Evolutionary conservation across 1,284 basidiomycete species (phyloP).

Genomic region (Phellopilus nigrolimitatus): DNA sequence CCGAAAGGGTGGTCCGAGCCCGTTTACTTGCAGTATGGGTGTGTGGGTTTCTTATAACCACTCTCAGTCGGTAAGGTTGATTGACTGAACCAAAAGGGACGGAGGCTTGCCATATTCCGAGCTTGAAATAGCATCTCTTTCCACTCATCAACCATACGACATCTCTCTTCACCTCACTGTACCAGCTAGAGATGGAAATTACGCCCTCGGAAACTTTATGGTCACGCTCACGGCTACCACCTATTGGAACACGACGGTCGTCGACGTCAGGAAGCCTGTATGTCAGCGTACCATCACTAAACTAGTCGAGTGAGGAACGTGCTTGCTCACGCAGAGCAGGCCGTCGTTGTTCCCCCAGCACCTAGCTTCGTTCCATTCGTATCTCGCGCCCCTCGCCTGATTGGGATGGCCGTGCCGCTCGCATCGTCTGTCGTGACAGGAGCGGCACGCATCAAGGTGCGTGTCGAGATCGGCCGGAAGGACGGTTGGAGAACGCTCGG

Average conservation of each 20-base stretch:
- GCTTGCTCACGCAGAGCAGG: constrained; percentile 34
- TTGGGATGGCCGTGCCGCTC: constrained; percentile 49
- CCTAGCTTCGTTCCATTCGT: constrained; percentile 34
- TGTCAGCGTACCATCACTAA: constrained; percentile 28
- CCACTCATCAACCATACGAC: constrained; percentile 61
- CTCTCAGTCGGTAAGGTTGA: not conserved
- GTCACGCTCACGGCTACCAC: constrained; percentile 53
- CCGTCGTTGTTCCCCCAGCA: constrained; percentile 48
- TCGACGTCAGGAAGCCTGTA: constrained; percentile 58
- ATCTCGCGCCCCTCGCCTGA: constrained; percentile 34
- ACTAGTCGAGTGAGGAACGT: not conserved
- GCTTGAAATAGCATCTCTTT: constrained; percentile 43
- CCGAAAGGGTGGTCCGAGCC: constrained; percentile 63
- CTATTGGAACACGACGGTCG: constrained; percentile 55
- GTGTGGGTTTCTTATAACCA: constrained; percentile 57
- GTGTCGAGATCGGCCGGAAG: constrained; percentile 58
- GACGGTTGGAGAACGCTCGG: constrained; percentile 68
- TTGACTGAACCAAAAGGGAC: constrained; percentile 41
- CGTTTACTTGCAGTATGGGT: constrained; percentile 75
- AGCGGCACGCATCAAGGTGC: constrained; percentile 45
- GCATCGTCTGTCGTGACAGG: constrained; percentile 46
- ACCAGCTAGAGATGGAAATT: constrained; percentile 62
- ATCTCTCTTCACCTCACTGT: constrained; percentile 61
- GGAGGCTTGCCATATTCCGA: constrained; percentile 57
- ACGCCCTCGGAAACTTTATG: constrained; percentile 79